These are phyloP conservation scores for Athelia sp. DNA, from an alignment of 1,284 basidiomycete genomes.

Conservation along the genomic window DNA sequence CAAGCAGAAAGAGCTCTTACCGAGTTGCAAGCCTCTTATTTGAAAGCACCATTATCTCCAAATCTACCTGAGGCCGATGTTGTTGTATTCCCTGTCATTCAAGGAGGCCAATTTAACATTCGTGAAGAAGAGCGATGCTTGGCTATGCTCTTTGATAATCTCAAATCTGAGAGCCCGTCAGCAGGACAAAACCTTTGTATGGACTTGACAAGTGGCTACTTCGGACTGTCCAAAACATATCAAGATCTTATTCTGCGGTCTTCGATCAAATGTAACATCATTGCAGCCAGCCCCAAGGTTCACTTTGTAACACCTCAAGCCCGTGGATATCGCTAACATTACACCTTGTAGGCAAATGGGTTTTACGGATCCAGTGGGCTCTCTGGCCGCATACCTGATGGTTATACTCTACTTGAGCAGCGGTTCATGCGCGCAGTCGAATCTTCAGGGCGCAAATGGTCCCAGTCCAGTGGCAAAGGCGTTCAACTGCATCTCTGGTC, in stretches of 20 bases:
- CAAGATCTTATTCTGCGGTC: slow-evolving; percentile 67
- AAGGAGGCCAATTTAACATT: slow-evolving; percentile 79
- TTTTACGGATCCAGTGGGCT: slow-evolving; percentile 89
- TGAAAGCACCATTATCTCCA: slow-evolving; percentile 15
- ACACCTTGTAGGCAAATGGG: slow-evolving; percentile 77
- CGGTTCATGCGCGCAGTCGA: slow-evolving; percentile 74
- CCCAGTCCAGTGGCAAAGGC: slow-evolving; percentile 26
- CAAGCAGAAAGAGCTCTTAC: slow-evolving; percentile 43
- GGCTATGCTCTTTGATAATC: slow-evolving; percentile 49
- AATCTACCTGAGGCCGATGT: slow-evolving; percentile 37
- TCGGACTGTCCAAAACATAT: slow-evolving; percentile 84
- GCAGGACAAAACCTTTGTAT: slow-evolving; percentile 36
- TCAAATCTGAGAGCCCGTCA: too few species aligned
- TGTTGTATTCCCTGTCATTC: slow-evolving; percentile 75
- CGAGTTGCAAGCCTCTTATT: slow-evolving; percentile 44
- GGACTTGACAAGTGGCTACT: slow-evolving; percentile 93
- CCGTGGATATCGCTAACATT: slow-evolving; percentile 1
- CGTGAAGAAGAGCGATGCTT: slow-evolving; percentile 77
- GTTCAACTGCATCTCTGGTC: slow-evolving; percentile 87
- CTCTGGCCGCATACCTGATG: slow-evolving; percentile 91
- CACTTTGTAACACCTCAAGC: slow-evolving; percentile 10
- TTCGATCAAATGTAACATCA: slow-evolving; percentile 64
- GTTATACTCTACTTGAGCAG: slow-evolving; percentile 86
- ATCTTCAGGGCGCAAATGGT: slow-evolving; percentile 45
- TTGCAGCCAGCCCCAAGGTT: slow-evolving; percentile 87